Base-by-base conservation (phyloP, 371 early-diverging fungal genomes). In the Rhizopus arrhizus region DNA sequence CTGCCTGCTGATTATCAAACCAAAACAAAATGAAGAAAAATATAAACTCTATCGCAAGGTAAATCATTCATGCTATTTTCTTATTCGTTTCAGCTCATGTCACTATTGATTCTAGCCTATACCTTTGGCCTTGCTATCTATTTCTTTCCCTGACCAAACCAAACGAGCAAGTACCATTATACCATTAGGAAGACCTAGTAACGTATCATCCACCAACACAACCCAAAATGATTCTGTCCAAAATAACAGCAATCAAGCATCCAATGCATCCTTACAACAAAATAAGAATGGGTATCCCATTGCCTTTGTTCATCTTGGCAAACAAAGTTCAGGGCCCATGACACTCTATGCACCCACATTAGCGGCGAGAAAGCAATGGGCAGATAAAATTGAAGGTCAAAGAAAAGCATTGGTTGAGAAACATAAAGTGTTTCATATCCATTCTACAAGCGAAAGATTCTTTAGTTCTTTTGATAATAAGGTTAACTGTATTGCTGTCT, bases 331-430 rank as follows among this genome's bases (percentile, higher is more conserved):
- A 28, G 81, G 83, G 15, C 64, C 85, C 22, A 77, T 90, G 67
- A 88, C 89, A 0, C 70, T 96, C 32, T 87, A 89, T 62, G 91
- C 93, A 3, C 70, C 84, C 4, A 88, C 89, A 28, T 73, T 84
- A 31, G 87, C 91, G 0, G 89, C 86, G 49, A 83, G 92, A 15
- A 82, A 83, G 56, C 85, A 93, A 56, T 95, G 96, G 96, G 73
- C 86, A 47, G 90, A 92, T 48, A 87, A 87, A 61, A 91, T 95
- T 51, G 86, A 88, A 64, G 84, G 83, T 51, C 91, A 91, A 68
- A 82, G 85, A 36, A 80, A 84, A 51, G 68, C 73, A 3, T 47
- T 92, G 35, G 84, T 76, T 54, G 83, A 77, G 43, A 80, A 84
- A 53, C 72, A 78, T 61, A 71, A 78, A 63, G 80, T 84, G 50